Base-by-base conservation (phyloP, 2,329 filamentous ascomycete species). In the Aspergillus costaricaensis region DNA sequence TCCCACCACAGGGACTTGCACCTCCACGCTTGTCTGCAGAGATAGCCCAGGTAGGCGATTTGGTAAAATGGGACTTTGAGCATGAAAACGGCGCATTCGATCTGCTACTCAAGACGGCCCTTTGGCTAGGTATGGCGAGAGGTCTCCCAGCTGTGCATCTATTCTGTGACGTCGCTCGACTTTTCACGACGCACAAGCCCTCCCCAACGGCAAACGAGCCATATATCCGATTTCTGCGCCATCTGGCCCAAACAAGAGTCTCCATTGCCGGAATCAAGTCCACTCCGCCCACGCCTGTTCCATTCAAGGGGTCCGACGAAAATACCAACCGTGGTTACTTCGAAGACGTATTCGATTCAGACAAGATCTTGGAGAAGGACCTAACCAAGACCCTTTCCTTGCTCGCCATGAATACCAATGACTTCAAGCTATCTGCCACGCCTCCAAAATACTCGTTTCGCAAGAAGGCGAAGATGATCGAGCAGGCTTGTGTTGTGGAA, bases 111-210 rank as follows among this genome's bases (percentile, higher is more conserved):
- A 67, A 67, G 32, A 69, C 59, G 12, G 69, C 69, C 1, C 52
- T 68, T 44, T 73, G 71, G 69, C 63, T 73, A 12, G 61, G 65
- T 12, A 49, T 70, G 8, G 68, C 70, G 7, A 60, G 71, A 52
- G 68, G 71, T n/a, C 60, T 65, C 4, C 50, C 69, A 14, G 65
- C 71, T 2, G 70, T 71, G 8, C 69, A 72, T 55, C 62, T 73
- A 5, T 73, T 71, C 55, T 72, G 66, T 50, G 68, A 73, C 36
- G 55, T 69, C n/a, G 62, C 60, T 19, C 63, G 67, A 15, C 57
- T 65, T 4, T 73, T 73, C 44, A 64, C 64, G 9, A 36, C 62
- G 6, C 56, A 60, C 25, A 54, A 58, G n/a, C 64, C 64, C 2
- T 47, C 57, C 5, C 23, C 30, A 12, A 21, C 19, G 4, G 49